Evolutionary conservation across 2,329 filamentous ascomycete species (phyloP), one percentile per base, ranked within the genome.

Genomic region (Lasiodiplodia hormozganensis): DNA sequence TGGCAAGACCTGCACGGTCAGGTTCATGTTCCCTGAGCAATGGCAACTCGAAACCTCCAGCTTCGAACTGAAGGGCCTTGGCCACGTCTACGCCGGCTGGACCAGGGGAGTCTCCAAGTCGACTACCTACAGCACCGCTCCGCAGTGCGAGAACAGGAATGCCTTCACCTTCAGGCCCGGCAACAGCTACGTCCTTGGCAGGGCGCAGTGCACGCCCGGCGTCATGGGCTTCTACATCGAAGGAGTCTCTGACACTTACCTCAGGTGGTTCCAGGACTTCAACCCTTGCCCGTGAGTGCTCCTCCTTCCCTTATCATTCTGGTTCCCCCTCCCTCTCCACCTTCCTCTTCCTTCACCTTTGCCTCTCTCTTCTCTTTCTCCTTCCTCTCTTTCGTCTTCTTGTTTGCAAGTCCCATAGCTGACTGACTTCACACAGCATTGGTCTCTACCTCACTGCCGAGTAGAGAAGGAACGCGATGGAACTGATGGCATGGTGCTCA

Each of bases 1-100:
- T 47, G 79, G 80, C 69, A 81, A 81, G 70, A 82, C 77, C 38
- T 86, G 84, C 77, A 82, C 79, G 5, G 73, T 85, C n/a, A 75
- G 81, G 68, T 85, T 86, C 75, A 73, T 82, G 47, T 78, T 85
- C 70, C 84, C 84, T 0, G 69, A 68, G 25, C 72, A 71, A 70
- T 69, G 72, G 16, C 75, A 79, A 70, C 75, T 82, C 7, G 69
- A 70, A 47, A 79, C 76, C 3, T 80, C 79, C 52, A 71, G 57
- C 28, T 84, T 72, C 73, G 74, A 65, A n/a, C 75, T 80, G 65
- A 72, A 74, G 3, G 79, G 80, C 18, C 73, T 73, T 2, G 84
- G 84, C 11, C 78, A 76, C n/a, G 73, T 82, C 54, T 68, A 28
- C 10, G 73, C 79, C 25, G 74, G 73, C 34, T 71, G 72, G 43